phyloP scores from a whole-genome alignment of 2,329 filamentous ascomycete genomes.

The Xylariomycetidae sp. region DNA sequence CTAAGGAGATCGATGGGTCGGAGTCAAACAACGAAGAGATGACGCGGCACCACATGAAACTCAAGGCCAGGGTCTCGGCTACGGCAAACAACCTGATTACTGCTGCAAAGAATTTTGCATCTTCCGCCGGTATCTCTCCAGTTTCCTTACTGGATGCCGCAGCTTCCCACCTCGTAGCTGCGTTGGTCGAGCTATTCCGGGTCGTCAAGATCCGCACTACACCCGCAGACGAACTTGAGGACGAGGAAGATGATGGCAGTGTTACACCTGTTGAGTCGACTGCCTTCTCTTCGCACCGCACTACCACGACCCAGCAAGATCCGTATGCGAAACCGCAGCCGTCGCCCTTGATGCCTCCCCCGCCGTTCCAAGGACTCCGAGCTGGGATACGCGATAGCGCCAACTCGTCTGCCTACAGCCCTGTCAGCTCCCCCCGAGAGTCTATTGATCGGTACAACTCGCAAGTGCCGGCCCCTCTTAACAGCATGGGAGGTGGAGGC shows the following conservation, averaged over 20 bases:
- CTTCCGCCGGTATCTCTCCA: conserved; percentile 76
- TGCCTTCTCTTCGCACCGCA: conserved; percentile 60
- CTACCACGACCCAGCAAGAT: conserved; percentile 30
- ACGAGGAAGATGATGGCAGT: conserved; percentile 65
- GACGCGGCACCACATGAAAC: conserved; percentile 56
- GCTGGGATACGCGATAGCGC: conserved; percentile 49
- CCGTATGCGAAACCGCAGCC: conserved; percentile 29
- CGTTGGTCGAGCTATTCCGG: conserved; percentile 79
- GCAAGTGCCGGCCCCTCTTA: conserved; percentile 24
- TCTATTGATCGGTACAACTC: conserved; percentile 41
- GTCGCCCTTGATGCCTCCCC: conserved; percentile 42
- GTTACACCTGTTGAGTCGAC: conserved; percentile 60
- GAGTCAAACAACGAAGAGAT: conserved; percentile 46
- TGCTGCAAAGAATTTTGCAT: conserved; percentile 84
- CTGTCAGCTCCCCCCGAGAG: conserved; percentile 61
- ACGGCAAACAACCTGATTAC: conserved; percentile 96
- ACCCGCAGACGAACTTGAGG: conserved; percentile 67
- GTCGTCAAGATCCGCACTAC: conserved; percentile 77
- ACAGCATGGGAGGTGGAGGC: conserved; percentile 32
- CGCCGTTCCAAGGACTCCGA: conserved; percentile 53
- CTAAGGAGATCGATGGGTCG: conserved; percentile 66
- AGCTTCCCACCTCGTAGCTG: conserved; percentile 79
- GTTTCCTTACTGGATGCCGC: conserved; percentile 93
- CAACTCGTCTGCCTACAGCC: conserved; percentile 70
- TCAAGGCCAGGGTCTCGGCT: conserved; percentile 79